phyloP scores from a whole-genome alignment of 768 basidiomycete genomes.

The Xerocomellus amylosporus region DNA sequence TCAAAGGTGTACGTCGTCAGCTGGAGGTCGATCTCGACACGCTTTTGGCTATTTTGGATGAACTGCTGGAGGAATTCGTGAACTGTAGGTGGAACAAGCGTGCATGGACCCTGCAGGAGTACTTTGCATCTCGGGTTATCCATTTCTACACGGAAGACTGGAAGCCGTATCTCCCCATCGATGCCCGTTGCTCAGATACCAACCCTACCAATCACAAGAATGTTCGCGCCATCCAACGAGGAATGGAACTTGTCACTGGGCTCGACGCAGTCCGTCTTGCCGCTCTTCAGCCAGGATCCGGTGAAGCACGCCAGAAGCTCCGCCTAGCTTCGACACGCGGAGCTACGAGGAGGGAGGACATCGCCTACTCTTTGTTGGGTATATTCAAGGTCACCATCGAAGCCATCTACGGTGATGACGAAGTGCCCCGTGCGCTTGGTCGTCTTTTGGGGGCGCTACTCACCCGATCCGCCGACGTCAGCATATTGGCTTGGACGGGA shows the following conservation, averaged over 20 bases:
- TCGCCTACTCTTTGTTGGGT: slow-evolving; percentile 26
- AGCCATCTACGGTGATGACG: slow-evolving; percentile 23
- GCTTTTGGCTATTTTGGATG: neutral
- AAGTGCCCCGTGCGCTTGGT: slow-evolving; percentile 16
- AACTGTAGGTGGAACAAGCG: slow-evolving; percentile 23
- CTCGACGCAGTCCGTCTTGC: slow-evolving; percentile 2
- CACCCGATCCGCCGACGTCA: slow-evolving; percentile 13
- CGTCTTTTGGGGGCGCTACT: slow-evolving; percentile 17
- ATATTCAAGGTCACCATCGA: slow-evolving; percentile 17
- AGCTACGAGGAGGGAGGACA: slow-evolving; percentile 22
- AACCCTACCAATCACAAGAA: slow-evolving; percentile 13
- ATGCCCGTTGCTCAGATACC: neutral
- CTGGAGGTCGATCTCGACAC: neutral
- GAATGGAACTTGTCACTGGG: slow-evolving; percentile 15
- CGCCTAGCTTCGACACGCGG: slow-evolving; percentile 19
- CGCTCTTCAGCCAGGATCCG: slow-evolving; percentile 8
- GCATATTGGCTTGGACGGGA: slow-evolving; percentile 20
- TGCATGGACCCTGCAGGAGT: slow-evolving; percentile 24
- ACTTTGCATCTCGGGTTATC: slow-evolving; percentile 19
- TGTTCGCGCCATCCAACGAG: slow-evolving; percentile 3
- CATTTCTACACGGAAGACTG: slow-evolving; percentile 26
- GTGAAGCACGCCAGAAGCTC: slow-evolving; percentile 16
- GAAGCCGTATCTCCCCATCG: slow-evolving; percentile 16
- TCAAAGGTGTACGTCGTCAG: slow-evolving; percentile 9
- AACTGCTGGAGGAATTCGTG: slow-evolving; percentile 5